Evolutionary conservation across 352 stramenopile genomes (phyloP), one percentile per base, ranked within the genome.

Genomic region (Phytophthora pini): DNA sequence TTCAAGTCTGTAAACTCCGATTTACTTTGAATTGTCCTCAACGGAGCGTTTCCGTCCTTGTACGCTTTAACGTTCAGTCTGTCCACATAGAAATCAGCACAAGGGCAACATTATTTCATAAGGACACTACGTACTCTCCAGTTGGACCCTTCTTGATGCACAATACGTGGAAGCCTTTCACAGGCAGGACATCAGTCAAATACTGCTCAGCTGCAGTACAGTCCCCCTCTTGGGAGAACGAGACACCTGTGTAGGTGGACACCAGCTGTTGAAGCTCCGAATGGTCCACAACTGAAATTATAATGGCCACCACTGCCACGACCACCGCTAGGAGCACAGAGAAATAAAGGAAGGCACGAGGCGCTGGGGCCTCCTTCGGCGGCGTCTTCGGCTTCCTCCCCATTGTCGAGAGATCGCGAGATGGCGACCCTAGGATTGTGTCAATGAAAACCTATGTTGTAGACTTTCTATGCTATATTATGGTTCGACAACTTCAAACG

Each of bases 151-250:
- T 80, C 53, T 82, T 65, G 27, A 88, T 57, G 39, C 84, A 93
- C 13, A 91, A 68, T 29, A 91, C 79, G 50, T 93, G 84, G 56
- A 90, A 91, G 29, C 84, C 84, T 56, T 85, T 83, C 43, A 93
- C 80, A 1, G 80, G 79, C 31, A 77, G 50, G 9, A 61, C 80
- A 24, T 85, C 65, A 1, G 81, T 92, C 54, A 92, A 57, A 61
- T 73, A 85, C 58, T 74, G 61, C 11, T 79, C 40, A 3, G 79
- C 73, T 10, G 53, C 15, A 1, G 17, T 26, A 45, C 82, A 90
- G 51, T 88, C 65, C 7, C 87, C 68, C 27, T 13, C 36, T 6
- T 47, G 1, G 7, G 43, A 11, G 26, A 65, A 20, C 17, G 31
- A 44, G 36, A 59, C 38, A 22, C 52, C 52, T 10, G 15, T 26